Conservation (phyloP, 225 moss, liverwort and hornwort genomes). For the Physcomitrellopsis africana region DNA sequence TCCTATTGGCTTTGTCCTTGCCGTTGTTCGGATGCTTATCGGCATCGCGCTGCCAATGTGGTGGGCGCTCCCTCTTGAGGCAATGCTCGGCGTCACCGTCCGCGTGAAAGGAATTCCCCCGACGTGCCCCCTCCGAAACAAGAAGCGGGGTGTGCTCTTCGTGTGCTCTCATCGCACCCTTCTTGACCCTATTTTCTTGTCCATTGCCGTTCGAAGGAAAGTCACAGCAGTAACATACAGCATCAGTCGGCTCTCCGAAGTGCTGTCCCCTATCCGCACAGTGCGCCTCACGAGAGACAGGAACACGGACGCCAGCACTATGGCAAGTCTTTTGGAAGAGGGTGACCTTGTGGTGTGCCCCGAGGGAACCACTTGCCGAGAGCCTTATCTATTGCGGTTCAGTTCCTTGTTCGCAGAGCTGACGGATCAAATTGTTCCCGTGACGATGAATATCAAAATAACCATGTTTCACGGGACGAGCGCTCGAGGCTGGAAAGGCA, state of each 20-base stretch:
- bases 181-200: slow-evolving; percentile 78
- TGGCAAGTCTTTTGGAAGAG: slow-evolving; percentile 63
- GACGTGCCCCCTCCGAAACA: slow-evolving; percentile 27
- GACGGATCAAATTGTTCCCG: slow-evolving; percentile 82
- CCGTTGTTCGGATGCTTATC: slow-evolving; percentile 55
- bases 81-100: slow-evolving; percentile 61
- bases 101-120: slow-evolving; percentile 63
- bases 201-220: slow-evolving; percentile 65
- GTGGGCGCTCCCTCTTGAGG: slow-evolving; percentile 70
- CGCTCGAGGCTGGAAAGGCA: slow-evolving; percentile 83
- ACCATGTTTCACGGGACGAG: slow-evolving; percentile 89
- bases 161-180: slow-evolving; percentile 86
- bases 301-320: slow-evolving; percentile 55
- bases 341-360: slow-evolving; percentile 90
- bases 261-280: slow-evolving; percentile 75
- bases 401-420: slow-evolving; percentile 84
- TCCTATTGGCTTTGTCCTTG: slow-evolving; percentile 66
- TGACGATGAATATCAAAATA: slow-evolving; percentile 79
- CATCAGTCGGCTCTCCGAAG: slow-evolving; percentile 71
- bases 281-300: slow-evolving; percentile 67
- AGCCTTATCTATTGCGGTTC: slow-evolving; percentile 80
- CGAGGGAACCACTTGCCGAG: slow-evolving; percentile 90
- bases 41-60: slow-evolving; percentile 69
- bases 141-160: slow-evolving; percentile 68
- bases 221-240: slow-evolving; percentile 88